These are phyloP conservation scores for Cornus kousa DNA, from an alignment of 148 eudicot species.

Conservation along the genomic window DNA sequence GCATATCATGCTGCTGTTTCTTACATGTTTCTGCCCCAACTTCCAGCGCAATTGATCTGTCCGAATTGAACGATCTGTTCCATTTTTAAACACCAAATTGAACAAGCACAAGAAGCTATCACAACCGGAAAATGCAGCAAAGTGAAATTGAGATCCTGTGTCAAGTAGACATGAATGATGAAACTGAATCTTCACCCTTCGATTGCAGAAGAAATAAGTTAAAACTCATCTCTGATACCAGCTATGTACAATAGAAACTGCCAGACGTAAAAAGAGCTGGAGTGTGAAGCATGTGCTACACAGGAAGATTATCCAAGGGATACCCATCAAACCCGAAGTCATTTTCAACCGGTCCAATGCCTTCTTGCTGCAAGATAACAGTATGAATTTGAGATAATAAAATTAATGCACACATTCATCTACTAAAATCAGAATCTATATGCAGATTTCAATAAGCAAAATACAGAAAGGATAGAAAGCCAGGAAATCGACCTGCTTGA, in stretches of 20 bases:
- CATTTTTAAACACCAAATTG: neutral
- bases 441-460: neutral
- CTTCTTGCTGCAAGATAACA: constrained; percentile 59
- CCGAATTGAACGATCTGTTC: neutral
- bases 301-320: constrained; percentile 57
- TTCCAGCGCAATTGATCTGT: constrained; percentile 10
- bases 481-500: constrained; percentile 60
- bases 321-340: constrained; percentile 70
- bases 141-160: constrained; percentile 9
- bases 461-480: neutral
- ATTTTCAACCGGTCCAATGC: constrained; percentile 34
- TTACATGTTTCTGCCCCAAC: constrained; percentile 10
- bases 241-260: constrained; percentile 46
- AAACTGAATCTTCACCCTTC: constrained; percentile 10
- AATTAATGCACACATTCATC: neutral
- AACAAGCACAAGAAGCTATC: constrained; percentile 11
- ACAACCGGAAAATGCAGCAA: constrained; percentile 4
- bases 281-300: constrained; percentile 15
- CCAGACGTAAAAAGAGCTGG: constrained; percentile 8
- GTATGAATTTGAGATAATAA: neutral
- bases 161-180: neutral
- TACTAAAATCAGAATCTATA: neutral
- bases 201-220: constrained; percentile 15
- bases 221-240: constrained; percentile 13
- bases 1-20: constrained; percentile 31